These are phyloP conservation scores for Cordyceps pruinosa DNA, from an alignment of 2,329 filamentous ascomycete genomes.

Conservation along the genomic window DNA sequence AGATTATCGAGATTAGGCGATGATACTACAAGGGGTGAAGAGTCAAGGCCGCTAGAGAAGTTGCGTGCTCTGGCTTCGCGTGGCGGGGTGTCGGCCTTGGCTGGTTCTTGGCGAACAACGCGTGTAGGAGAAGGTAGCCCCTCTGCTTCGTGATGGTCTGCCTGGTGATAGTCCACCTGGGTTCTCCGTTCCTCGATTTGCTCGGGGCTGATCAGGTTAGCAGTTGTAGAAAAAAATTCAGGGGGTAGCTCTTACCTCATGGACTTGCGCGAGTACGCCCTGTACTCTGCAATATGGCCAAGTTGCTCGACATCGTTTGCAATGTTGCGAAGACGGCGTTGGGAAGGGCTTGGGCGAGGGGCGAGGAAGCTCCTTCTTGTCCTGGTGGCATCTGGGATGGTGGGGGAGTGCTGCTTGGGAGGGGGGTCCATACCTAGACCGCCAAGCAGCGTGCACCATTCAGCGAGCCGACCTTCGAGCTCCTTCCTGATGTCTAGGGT, in stretches of 20 bases:
- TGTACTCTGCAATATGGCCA: constrained; percentile 60
- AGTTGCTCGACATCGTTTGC: constrained; percentile 46
- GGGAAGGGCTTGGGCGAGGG: constrained; percentile 41
- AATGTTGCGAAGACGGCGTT: constrained; percentile 50
- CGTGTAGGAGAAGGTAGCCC: constrained; percentile 60
- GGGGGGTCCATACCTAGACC: constrained; percentile 57
- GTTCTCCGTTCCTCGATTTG: constrained; percentile 56
- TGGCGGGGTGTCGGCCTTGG: constrained; percentile 38
- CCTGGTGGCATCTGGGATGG: constrained; percentile 34
- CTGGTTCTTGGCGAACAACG: constrained; percentile 50
- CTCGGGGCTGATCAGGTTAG: constrained; percentile 44
- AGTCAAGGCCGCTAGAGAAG: constrained; percentile 1
- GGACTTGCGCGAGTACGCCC: constrained; percentile 58
- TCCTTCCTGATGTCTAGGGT: constrained; percentile 62
- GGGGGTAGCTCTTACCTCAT: constrained; percentile 49
- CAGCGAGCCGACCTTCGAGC: constrained; percentile 64
- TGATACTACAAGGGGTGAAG: constrained; percentile 24
- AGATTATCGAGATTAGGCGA: constrained; percentile 23
- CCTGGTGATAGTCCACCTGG: constrained; percentile 32
- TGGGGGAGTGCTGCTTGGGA: constrained; percentile 38
- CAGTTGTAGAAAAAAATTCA: neutral
- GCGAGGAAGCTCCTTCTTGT: constrained; percentile 35
- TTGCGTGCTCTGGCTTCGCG: constrained; percentile 24
- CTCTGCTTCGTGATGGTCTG: constrained; percentile 52
- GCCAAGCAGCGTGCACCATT: constrained; percentile 61